Evolutionary conservation across 306 rosid genomes (phyloP), one percentile per base, ranked within the genome.

Genomic region (Acacia acuminata): DNA sequence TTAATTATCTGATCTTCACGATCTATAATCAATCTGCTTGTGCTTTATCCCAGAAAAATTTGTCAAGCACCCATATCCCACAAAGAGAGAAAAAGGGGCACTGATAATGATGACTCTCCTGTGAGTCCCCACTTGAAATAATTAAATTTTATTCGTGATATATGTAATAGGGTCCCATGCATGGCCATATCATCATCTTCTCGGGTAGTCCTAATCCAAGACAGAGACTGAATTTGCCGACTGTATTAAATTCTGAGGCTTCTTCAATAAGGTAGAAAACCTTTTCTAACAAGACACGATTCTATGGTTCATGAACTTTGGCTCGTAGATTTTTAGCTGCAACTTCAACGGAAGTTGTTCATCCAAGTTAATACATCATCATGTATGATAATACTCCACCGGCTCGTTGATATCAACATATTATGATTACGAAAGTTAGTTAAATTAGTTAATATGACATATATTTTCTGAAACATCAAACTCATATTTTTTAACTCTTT

Each of bases 251-350:
- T 79, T 79, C 69, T 8, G 4, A 38, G 32, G n/a, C 25, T 74
- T 67, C 16, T 42, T 67, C 55, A 25, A 55, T 47, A 13, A 71
- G 16, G 36, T 22, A 24, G 76, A 71, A 24, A 15, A 40, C 73
- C 30, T 40, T 68, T 38, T 40, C 70, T 14, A 27, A 14, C 51
- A 43, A 55, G 38, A 47, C 65, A 47, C 38, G 73, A n/a, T 2
- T 69, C 56, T 61, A 5, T 24, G 22, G 79, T 61, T 72, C 60
- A 70, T 47, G 75, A 70, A 76, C 75, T 84, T 71, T 60, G 67
- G 65, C 70, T 25, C 53, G 8, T 58, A 7, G 17, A 3, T 43
- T 22, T 72, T 61, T 64, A 44, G 71, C 56, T 64, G 2, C 71
- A 72, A 78, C 79, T 69, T 80, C 27, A 47, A 38, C 32, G 53